Evolutionary conservation across 257 asterid genomes (phyloP).

Genomic region (Primulina eburnea): DNA sequence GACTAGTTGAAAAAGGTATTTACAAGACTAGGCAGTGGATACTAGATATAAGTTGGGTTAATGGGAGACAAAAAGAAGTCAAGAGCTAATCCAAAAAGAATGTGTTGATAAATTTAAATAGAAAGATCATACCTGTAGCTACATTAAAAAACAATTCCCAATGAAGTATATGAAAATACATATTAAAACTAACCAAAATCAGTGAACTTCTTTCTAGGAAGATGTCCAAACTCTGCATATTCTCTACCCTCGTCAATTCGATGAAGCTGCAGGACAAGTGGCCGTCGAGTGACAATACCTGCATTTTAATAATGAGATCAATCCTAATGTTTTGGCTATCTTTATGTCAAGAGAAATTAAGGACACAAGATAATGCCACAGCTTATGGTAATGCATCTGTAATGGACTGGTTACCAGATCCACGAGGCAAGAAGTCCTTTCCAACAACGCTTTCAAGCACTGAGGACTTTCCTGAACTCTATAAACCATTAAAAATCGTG

Average conservation of each 20-base stretch:
- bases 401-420: slow-evolving; percentile 49
- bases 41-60: neutral
- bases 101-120: too few species aligned
- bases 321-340: neutral
- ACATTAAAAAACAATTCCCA: neutral
- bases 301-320: slow-evolving; percentile 13
- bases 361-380: neutral
- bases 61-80: too few species aligned
- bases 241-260: slow-evolving; percentile 84
- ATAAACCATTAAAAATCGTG: slow-evolving; percentile 20
- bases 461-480: slow-evolving; percentile 84
- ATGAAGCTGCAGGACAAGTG: slow-evolving; percentile 95
- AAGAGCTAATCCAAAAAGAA: too few species aligned
- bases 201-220: slow-evolving; percentile 75
- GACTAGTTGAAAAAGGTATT: too few species aligned
- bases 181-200: slow-evolving; percentile 68
- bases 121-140: too few species aligned
- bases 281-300: slow-evolving; percentile 98
- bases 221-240: slow-evolving; percentile 98
- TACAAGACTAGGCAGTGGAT: neutral
- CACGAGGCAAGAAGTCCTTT: slow-evolving; percentile 80
- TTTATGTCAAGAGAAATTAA: neutral
- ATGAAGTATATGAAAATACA: neutral
- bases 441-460: slow-evolving; percentile 84
- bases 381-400: neutral